These are phyloP conservation scores for Petunia axillaris DNA, from an alignment of 257 asterid species.

Conservation along the genomic window DNA sequence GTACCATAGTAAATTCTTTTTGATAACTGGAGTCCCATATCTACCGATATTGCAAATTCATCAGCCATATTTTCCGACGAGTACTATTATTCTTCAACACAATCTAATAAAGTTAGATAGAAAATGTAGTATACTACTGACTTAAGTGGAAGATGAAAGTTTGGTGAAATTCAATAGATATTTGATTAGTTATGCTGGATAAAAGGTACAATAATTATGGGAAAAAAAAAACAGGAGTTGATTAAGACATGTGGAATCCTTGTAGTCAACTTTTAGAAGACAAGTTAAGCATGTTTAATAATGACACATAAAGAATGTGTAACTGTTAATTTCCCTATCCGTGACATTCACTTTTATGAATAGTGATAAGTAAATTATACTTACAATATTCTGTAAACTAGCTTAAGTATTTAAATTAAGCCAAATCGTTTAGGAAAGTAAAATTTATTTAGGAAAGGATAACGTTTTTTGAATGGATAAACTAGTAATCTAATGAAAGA, in stretches of 20 bases:
- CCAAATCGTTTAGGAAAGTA: background rate
- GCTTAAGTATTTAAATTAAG: too few relatives aligned
- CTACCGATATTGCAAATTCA: constrained; percentile 69
- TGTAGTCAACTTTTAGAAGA: constrained; percentile 22
- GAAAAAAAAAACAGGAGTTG: background rate
- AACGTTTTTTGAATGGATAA: constrained; percentile 3
- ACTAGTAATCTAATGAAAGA: background rate
- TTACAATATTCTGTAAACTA: too few relatives aligned
- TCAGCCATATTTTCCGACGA: constrained; percentile 54
- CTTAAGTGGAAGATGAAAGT: background rate
- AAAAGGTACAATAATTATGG: background rate
- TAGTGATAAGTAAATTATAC: too few relatives aligned
- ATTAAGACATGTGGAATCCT: constrained; percentile 22
- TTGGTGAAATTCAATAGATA: background rate
- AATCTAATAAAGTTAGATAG: background rate
- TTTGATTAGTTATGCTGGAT: background rate
- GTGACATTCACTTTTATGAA: too few relatives aligned
- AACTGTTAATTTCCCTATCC: background rate
- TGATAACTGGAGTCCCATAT: constrained; percentile 63
- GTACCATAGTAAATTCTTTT: constrained; percentile 79
- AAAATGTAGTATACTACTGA: background rate
- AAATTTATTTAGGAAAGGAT: background rate
- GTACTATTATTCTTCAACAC: background rate
- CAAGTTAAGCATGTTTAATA: constrained; percentile 26
- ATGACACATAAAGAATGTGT: background rate